Percentiles rank a stretch among this genome's conserved stretches.
Evolutionary conservation across 129 eudicot species (phyloP).

Genomic region (Tagetes erecta): DNA sequence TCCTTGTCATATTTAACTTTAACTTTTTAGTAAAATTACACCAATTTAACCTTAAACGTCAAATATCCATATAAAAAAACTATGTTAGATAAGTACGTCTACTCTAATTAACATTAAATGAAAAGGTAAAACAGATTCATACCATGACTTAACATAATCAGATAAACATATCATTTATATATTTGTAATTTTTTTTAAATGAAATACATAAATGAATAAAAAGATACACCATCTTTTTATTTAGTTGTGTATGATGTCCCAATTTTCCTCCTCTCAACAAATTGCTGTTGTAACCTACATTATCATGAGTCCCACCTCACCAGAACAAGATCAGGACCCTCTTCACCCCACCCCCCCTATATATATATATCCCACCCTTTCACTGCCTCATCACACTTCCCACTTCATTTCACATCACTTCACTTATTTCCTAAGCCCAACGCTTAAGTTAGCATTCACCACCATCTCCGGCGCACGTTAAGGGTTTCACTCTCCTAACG

Average conservation of each 20-base stretch:
- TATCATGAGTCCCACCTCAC: slow-evolving; percentile 26
- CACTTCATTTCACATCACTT: slow-evolving; percentile 25
- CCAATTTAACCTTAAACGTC: too few relatives aligned
- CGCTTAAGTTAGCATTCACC: slow-evolving; percentile 1
- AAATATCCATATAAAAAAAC: too few relatives aligned
- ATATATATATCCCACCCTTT: slow-evolving; percentile 5
- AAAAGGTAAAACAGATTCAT: not conserved
- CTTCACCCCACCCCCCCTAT: not conserved
- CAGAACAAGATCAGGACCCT: slow-evolving; percentile 31
- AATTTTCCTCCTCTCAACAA: slow-evolving; percentile 2
- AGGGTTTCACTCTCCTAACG: slow-evolving; percentile 16
- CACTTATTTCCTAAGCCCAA: not conserved
- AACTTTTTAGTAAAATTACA: too few relatives aligned
- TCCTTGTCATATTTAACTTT: too few relatives aligned
- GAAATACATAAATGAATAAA: not conserved
- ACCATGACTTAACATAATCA: not conserved
- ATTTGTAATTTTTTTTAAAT: not conserved
- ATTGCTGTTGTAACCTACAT: slow-evolving; percentile 25
- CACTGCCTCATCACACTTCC: slow-evolving; percentile 20
- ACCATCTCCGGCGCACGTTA: slow-evolving; percentile 33
- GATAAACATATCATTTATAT: not conserved
- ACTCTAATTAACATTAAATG: too few relatives aligned
- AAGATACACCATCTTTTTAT: not conserved
- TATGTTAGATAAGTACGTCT: too few relatives aligned
- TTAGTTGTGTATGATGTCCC: not conserved